Percentiles rank a stretch among this genome's conserved stretches.
These are phyloP conservation scores for Macrolepiota dolichaula DNA, from an alignment of 768 basidiomycete species.

Conservation along the genomic window DNA sequence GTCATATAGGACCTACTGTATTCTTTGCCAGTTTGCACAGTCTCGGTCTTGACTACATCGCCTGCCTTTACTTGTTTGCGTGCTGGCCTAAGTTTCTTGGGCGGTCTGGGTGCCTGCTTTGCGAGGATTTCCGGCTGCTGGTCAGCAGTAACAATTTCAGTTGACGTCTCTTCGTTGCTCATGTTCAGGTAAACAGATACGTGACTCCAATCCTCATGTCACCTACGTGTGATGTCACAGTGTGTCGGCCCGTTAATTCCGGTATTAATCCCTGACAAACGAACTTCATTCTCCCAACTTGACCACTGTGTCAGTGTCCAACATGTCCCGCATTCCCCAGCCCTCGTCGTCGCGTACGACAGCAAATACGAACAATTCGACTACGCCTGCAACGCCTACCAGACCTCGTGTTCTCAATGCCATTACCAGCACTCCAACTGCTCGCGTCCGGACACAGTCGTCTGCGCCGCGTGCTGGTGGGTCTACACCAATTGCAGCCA, in stretches of 20 bases:
- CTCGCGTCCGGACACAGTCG: constrained; percentile 19
- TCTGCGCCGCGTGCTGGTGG: constrained; percentile 8
- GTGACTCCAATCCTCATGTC: not conserved
- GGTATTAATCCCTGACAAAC: not conserved
- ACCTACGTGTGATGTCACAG: not conserved
- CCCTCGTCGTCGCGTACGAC: constrained; percentile 13
- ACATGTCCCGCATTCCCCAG: constrained; percentile 18
- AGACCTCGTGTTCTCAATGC: constrained; percentile 12
- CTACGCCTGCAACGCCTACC: constrained; percentile 16
- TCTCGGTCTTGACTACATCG: constrained; percentile 85
- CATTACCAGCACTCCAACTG: constrained; percentile 3
- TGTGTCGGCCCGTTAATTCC: not conserved
- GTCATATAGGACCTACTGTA: constrained; percentile 64
- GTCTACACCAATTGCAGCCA: constrained; percentile 22
- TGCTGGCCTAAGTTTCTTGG: constrained; percentile 85
- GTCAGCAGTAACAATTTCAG: constrained; percentile 3
- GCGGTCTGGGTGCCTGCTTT: constrained; percentile 11
- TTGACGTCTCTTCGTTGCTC: constrained; percentile 9
- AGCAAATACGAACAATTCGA: constrained; percentile 3
- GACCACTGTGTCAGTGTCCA: not conserved
- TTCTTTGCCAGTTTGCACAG: constrained; percentile 91
- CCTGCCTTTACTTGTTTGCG: constrained; percentile 90
- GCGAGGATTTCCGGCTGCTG: constrained; percentile 7
- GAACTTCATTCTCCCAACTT: not conserved
- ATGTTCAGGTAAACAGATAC: not conserved